Evolutionary conservation across 345 rosid genomes (phyloP), one percentile per base, ranked within the genome.

Genomic region (Arabis hirsuta): DNA sequence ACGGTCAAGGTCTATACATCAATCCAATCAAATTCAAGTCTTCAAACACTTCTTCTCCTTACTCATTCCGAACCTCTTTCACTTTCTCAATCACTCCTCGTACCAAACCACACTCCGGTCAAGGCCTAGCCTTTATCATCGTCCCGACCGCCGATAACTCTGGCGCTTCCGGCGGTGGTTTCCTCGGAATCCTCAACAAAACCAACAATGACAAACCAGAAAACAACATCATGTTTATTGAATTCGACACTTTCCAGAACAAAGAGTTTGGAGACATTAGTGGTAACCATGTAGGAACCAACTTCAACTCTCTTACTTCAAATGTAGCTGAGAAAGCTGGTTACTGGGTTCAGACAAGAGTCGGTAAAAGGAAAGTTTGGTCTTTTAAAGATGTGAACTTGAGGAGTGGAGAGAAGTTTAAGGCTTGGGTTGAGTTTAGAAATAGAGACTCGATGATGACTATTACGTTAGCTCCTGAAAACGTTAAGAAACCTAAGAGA

Each of bases 271-370:
- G 7, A 12, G 81, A 79, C 61, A 62, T 82, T 32, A 76, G 59
- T 31, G 74, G 76, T 24, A 80, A 82, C 76, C 85, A 78, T 63
- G 82, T 84, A 3, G 82, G 87, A 41, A 3, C 75, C 9, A 79
- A 77, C 59, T 45, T 81, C 58, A 76, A 82, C 29, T 73, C 83
- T 16, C 41, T 80, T 22, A 54, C 61, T 58, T 76, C 80, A 20
- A 26, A 62, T 31, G 76, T 57, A 5, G 58, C 74, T n/a, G 53
- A 19, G 46, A 29, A 69, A 62, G 79, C 79, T 62, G 75, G 79
- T 20, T 69, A 76, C 0, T 76, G 75, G 74, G 79, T 76, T 55
- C 79, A 69, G 75, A 63, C 71, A 13, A 62, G 39, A 10, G 60
- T 76, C 10, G 74, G 74, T 5, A 69, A 69, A 20, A 76, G 71